These are phyloP conservation scores for Amaranthus cruentus DNA, from an alignment of 148 eudicot genomes.

Conservation along the genomic window DNA sequence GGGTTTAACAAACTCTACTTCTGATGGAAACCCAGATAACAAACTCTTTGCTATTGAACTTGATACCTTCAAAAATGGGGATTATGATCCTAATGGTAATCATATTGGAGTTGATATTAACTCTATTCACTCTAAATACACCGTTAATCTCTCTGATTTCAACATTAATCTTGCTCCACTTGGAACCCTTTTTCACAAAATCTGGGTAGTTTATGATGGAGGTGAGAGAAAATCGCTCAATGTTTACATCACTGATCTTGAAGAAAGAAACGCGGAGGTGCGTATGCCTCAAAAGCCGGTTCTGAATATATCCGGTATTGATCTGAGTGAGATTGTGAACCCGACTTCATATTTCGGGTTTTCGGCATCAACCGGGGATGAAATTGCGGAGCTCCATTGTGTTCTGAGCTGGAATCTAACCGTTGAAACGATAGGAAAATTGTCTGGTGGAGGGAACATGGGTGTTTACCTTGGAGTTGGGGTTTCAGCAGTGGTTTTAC, in stretches of 20 bases:
- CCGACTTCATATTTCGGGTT: slow-evolving; percentile 72
- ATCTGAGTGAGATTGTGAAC: slow-evolving; percentile 40
- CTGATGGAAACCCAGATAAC: slow-evolving; percentile 37
- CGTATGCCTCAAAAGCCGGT: slow-evolving; percentile 46
- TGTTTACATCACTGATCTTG: slow-evolving; percentile 47
- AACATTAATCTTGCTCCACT: slow-evolving; percentile 40
- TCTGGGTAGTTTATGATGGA: slow-evolving; percentile 77
- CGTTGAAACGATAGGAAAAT: slow-evolving; percentile 32
- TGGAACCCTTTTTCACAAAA: slow-evolving; percentile 41
- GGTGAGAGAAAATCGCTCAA: slow-evolving; percentile 35
- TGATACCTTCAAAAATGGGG: slow-evolving; percentile 49
- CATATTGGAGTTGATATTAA: slow-evolving; percentile 68
- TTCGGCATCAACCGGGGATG: slow-evolving; percentile 62
- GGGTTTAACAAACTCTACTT: slow-evolving; percentile 57
- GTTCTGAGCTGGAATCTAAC: slow-evolving; percentile 80
- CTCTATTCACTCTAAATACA: slow-evolving; percentile 37
- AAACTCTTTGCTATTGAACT: slow-evolving; percentile 64
- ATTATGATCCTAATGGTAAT: slow-evolving; percentile 61
- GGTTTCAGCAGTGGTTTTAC: slow-evolving; percentile 7
- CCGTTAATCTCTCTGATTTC: slow-evolving; percentile 26
- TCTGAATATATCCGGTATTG: slow-evolving; percentile 28
- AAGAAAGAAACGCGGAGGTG: slow-evolving; percentile 4
- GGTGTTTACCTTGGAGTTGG: slow-evolving; percentile 13
- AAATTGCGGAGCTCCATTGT: slow-evolving; percentile 52
- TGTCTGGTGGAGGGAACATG: not conserved